Conservation (phyloP, 495 filamentous ascomycete species). For the Hypomontagnella submonticulosa region DNA sequence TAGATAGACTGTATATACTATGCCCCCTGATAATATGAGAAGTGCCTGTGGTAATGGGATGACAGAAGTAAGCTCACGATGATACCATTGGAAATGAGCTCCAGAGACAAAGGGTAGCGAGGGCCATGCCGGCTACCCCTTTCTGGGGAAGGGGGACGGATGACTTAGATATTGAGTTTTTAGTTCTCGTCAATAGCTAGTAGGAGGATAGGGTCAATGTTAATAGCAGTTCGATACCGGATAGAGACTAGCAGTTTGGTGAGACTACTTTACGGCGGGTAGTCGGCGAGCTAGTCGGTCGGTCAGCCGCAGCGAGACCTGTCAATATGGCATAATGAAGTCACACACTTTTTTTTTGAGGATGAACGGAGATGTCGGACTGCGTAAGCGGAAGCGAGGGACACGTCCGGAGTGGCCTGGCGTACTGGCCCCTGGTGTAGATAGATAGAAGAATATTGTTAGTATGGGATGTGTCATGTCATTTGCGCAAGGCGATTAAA, state of each 20-base stretch:
- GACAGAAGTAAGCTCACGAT: slow-evolving; percentile 10
- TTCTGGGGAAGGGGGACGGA: not conserved
- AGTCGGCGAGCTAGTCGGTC: slow-evolving; percentile 6
- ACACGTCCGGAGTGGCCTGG: slow-evolving; percentile 1
- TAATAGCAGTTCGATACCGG: not conserved
- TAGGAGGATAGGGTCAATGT: slow-evolving; percentile 1
- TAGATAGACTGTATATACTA: slow-evolving; percentile 4
- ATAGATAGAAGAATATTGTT: slow-evolving; percentile 8
- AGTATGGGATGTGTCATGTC: slow-evolving; percentile 4
- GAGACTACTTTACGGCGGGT: not conserved
- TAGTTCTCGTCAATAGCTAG: slow-evolving; percentile 9
- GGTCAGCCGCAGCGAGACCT: slow-evolving; percentile 23
- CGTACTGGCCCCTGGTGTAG: slow-evolving; percentile 17
- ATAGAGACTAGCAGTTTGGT: not conserved
- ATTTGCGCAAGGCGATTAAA: slow-evolving; percentile 22
- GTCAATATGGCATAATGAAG: slow-evolving; percentile 42
- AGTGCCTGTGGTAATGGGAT: slow-evolving; percentile 11
- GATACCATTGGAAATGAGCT: not conserved
- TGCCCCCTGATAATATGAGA: slow-evolving; percentile 23
- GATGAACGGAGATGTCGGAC: slow-evolving; percentile 36
- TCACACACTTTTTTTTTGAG: slow-evolving; percentile 28
- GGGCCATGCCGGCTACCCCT: not conserved
- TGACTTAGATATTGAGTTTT: slow-evolving; percentile 13
- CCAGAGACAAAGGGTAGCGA: not conserved
- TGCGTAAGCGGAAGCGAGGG: slow-evolving; percentile 38